Base-by-base conservation (phyloP, 805 yeast species). In the Candida lessepsii region DNA sequence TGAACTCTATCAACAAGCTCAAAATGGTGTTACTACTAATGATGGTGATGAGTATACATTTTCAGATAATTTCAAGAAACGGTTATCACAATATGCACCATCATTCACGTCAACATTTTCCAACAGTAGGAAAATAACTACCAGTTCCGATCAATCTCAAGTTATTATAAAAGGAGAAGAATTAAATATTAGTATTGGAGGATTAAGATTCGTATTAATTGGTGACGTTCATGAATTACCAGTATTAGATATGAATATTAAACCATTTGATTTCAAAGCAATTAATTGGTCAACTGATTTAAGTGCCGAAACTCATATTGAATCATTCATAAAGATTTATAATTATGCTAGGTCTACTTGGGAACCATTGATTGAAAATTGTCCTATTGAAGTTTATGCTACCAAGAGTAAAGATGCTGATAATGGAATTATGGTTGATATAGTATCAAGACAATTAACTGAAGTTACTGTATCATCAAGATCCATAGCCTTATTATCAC, bases 201-300 rank as follows among this genome's bases (percentile, higher is more conserved):
- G 96, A 0, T 55, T 86, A 46, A 71, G 96, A 46, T 60, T 89
- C 35, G 95, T 90, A 2, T 64, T 90, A 37, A 85, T 90, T 47
- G 96, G 96, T 57, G 95, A 87, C 57, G 83, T 86, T 32, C 93
- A 89, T 56, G 97, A 90, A 57, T 69, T 90, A 47, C 97, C 98
- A 0, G 83, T 89, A 27, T 52, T 87, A 11, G 96, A 90, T 60
- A 70, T 86, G 74, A 76, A 77, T 40, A 68, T 87, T 7, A 74
- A 78, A 44, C 83, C 91, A 0, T 86, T 90, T 58, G 76, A 76
- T 9, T 57, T 83, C 2, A 66, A 65, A 23, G 90, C 88, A 0
- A 73, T 75, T 40, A 86, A 90, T 52, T 90, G 97, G 97, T 83
- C 96, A 0, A 80, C 90, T 1, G 90, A 86, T 44, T 60, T 90